Base-by-base conservation (phyloP, 2,329 filamentous ascomycete genomes). In the Fusarium floridanum region DNA sequence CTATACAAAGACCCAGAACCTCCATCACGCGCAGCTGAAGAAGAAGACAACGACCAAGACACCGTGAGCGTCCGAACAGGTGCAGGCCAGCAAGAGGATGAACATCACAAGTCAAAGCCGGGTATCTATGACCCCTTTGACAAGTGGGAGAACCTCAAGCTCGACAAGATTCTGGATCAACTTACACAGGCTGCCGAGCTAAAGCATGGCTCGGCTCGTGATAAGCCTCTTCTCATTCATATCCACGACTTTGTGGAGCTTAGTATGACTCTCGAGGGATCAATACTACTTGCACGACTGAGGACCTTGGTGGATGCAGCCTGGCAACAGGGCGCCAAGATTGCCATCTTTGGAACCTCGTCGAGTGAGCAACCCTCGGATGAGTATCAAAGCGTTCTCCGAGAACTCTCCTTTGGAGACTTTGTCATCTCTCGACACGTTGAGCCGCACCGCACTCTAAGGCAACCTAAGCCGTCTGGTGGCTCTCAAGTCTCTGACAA, bases 231-330 rank as follows among this genome's bases (percentile, higher is more conserved):
- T 9, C 91, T 98, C 67, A 86, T 97, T 43, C 94, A 94, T 76
- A 85, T 98, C 14, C 90, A 93, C 80, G 94, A 98, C 80, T 93
- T 95, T 78, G 91, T 93, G 63, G 94, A 97, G 73, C 86, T 99
- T 10, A 90, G 88, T 76, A 89, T 89, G 79, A 92, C 93, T 1
- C 82, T 88, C 7, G 91, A 94, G 67, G 94, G 95, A 12, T 87
- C 89, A 2, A 87, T 89, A 24, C 89, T 98, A 36, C 84, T 98
- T 9, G 85, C 87, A 45, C 91, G 92, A 68, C 84, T 99, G 14
- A 91, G 94, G 63, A 88, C 90, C 57, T 86, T 93, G 8, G 90
- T 97, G 29, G 92, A 95, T 77, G 89, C 90, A 68, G 88, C 92
- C 67, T 93, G 95, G 86, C 87, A 88, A 64, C 87, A 90, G 43